Percentiles rank a stretch among this genome's conserved stretches.
These are phyloP conservation scores for Globisporangium echinulatum DNA, from an alignment of 352 stramenopile species.

Conservation along the genomic window DNA sequence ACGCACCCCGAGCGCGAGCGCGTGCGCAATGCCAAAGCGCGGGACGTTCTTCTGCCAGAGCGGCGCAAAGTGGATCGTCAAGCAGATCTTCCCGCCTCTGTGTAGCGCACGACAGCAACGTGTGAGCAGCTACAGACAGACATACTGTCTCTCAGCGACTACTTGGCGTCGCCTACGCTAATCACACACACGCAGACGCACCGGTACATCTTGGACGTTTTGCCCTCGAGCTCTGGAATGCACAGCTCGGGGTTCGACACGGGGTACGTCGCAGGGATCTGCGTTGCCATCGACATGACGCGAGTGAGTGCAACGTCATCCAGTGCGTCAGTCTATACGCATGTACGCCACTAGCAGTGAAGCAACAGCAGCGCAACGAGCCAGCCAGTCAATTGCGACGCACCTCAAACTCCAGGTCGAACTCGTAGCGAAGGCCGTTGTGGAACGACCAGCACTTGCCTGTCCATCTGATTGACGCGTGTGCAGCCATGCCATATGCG, in stretches of 20 bases:
- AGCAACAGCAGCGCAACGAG: not conserved
- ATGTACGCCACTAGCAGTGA: not conserved
- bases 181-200: constrained; percentile 7
- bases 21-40: constrained; percentile 81
- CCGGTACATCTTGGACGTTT: constrained; percentile 90
- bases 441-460: constrained; percentile 88
- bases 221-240: constrained; percentile 84
- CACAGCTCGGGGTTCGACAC: constrained; percentile 80
- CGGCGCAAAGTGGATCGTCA: constrained; percentile 87
- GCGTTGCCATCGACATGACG: not conserved
- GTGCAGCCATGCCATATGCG: not conserved
- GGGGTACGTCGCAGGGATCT: constrained; percentile 78
- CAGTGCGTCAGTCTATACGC: not conserved
- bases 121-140: too few relatives aligned
- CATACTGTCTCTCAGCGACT: too few relatives aligned
- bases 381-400: not conserved
- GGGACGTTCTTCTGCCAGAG: constrained; percentile 88
- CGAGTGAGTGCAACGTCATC: not conserved
- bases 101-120: too few relatives aligned
- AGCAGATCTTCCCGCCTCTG: constrained; percentile 82
- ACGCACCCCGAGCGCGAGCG: constrained; percentile 73
- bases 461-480: constrained; percentile 34
- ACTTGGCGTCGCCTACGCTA: too few relatives aligned
- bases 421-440: constrained; percentile 83
- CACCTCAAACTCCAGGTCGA: constrained; percentile 81